These are phyloP conservation scores for Saccharomycopsis sp. DNA, from an alignment of 805 yeast genomes.

Conservation along the genomic window DNA sequence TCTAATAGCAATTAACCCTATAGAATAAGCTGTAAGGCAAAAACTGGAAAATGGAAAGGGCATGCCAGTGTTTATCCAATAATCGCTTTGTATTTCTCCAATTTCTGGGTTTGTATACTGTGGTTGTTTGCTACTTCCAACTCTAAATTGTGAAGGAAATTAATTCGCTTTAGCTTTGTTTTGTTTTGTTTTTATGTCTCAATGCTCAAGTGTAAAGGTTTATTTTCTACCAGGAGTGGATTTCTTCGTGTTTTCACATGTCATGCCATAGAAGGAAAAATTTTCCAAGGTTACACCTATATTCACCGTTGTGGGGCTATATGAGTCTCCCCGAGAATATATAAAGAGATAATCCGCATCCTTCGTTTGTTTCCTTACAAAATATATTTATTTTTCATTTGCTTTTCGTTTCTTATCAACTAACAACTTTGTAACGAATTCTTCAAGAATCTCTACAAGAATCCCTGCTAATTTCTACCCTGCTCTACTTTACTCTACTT, in stretches of 20 bases:
- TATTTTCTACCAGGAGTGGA: not conserved
- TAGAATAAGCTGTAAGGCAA: no score
- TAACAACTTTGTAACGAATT: not conserved
- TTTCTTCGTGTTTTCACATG: not conserved
- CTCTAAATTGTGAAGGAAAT: not conserved
- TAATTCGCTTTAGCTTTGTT: not conserved
- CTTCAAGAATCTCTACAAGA: not conserved
- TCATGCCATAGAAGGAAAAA: not conserved
- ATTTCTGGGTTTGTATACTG: no score
- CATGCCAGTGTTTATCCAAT: no score
- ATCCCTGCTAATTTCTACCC: not conserved
- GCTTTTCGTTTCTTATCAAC: not conserved
- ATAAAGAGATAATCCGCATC: not conserved
- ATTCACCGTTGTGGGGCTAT: no score
- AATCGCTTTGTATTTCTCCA: no score
- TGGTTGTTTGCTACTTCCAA: no score
- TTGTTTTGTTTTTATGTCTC: no score
- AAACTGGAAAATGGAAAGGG: no score
- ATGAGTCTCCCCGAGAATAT: not conserved
- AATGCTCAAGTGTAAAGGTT: no score
- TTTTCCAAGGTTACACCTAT: no score
- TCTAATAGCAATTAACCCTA: no score
- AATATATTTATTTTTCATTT: not conserved
- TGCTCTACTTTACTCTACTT: no score
- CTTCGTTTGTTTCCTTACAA: not conserved